These are phyloP conservation scores for Nephelium lappaceum DNA, from an alignment of 345 rosid genomes.

Conservation along the genomic window DNA sequence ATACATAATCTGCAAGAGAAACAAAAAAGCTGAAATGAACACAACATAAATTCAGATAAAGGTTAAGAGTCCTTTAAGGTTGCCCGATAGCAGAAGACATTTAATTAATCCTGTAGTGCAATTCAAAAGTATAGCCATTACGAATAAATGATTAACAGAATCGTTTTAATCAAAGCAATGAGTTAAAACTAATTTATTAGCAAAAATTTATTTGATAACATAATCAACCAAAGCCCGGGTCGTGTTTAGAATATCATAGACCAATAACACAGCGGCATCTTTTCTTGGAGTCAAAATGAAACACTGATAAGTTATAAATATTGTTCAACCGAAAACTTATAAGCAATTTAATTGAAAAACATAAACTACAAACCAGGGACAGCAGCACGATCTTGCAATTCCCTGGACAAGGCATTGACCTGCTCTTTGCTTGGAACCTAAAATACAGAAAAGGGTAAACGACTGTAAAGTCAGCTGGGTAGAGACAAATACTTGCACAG, in stretches of 20 bases:
- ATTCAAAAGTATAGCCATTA: background rate
- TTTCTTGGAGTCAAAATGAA: background rate
- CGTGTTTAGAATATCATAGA: background rate
- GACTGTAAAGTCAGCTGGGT: background rate
- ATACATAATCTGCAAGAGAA: conserved; percentile 73
- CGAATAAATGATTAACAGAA: background rate
- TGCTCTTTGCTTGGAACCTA: conserved; percentile 88
- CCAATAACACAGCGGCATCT: background rate
- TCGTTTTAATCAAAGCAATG: background rate
- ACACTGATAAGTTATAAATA: background rate
- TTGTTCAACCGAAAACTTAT: background rate
- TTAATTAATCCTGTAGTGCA: background rate
- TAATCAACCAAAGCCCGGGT: background rate
- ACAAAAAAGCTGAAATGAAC: conserved; percentile 3
- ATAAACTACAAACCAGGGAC: conserved; percentile 72
- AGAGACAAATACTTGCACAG: conserved; percentile 8
- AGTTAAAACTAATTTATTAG: background rate
- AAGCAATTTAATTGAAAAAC: background rate
- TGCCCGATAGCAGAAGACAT: conserved; percentile 1
- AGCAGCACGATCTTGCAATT: conserved; percentile 74
- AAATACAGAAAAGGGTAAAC: conserved; percentile 9
- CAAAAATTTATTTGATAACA: background rate
- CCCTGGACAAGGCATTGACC: conserved; percentile 82
- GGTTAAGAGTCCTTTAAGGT: background rate
- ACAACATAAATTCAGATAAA: conserved; percentile 15